These are phyloP conservation scores for Capronia americana DNA, from an alignment of 2,329 filamentous ascomycete genomes.

Conservation along the genomic window DNA sequence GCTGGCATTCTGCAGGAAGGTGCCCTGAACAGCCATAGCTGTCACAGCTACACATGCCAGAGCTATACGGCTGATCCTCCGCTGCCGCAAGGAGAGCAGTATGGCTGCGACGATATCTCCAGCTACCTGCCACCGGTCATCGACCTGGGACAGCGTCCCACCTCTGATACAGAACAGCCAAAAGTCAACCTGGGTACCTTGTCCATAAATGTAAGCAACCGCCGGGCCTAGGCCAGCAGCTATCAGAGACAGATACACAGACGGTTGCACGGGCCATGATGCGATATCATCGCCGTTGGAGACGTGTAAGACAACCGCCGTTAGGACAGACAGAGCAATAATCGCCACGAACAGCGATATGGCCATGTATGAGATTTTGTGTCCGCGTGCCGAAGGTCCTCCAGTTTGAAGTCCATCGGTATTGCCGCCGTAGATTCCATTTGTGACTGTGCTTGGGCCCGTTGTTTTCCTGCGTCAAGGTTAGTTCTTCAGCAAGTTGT, in stretches of 20 bases:
- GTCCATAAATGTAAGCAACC: slow-evolving; percentile 1
- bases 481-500: not conserved
- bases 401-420: not conserved
- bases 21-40: slow-evolving; percentile 5
- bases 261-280: slow-evolving; percentile 1
- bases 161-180: slow-evolving; percentile 5
- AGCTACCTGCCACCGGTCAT: not conserved
- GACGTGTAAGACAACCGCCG: not conserved
- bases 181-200: slow-evolving; percentile 2
- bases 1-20: slow-evolving; percentile 2
- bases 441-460: not conserved
- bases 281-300: not conserved
- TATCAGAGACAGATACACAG: slow-evolving; percentile 5
- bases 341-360: not conserved
- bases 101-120: not conserved
- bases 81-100: not conserved
- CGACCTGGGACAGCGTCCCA: not conserved
- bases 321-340: not conserved
- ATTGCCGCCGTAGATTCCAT: not conserved
- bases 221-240: not conserved
- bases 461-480: not conserved
- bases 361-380: not conserved
- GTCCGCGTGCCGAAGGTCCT: not conserved
- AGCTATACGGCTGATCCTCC: slow-evolving; percentile 3
- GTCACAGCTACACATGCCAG: slow-evolving; percentile 4